Percentiles rank a stretch among this genome's conserved stretches.
Evolutionary conservation across 1,284 basidiomycete species (phyloP).

Genomic region (Peniophora sp.): DNA sequence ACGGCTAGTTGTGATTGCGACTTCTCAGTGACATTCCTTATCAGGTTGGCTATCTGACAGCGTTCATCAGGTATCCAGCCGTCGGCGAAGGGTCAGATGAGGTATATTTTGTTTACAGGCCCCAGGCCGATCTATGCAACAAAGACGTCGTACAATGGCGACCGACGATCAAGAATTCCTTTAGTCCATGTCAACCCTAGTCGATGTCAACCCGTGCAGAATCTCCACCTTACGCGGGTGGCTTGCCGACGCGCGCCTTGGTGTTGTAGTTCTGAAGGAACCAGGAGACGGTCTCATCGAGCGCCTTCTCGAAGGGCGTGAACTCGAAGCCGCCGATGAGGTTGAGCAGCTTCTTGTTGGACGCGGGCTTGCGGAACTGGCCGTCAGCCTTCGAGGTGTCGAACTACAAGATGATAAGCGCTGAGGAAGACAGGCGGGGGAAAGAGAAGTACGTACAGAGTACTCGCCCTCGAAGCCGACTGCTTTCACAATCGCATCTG

Average conservation of each 20-base stretch:
- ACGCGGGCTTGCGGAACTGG: constrained; percentile 91
- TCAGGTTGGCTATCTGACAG: too few species aligned
- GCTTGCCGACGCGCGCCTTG: constrained; percentile 48
- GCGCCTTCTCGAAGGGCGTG: constrained; percentile 77
- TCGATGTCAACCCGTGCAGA: too few species aligned
- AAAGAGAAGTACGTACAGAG: constrained; percentile 32
- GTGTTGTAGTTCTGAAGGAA: constrained; percentile 66
- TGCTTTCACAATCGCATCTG: constrained; percentile 77
- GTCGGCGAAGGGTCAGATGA: too few species aligned
- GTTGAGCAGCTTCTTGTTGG: constrained; percentile 70
- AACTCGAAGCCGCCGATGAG: constrained; percentile 69
- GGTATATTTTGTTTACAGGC: too few species aligned
- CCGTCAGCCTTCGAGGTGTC: constrained; percentile 71
- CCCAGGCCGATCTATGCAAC: too few species aligned
- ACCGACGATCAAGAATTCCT: too few species aligned
- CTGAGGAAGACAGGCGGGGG: not conserved
- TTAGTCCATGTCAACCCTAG: too few species aligned
- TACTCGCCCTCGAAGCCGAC: constrained; percentile 71
- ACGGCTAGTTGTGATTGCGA: too few species aligned
- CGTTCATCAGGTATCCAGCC: too few species aligned
- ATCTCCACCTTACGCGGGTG: too few species aligned
- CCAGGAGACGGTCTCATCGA: constrained; percentile 70
- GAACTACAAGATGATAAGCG: constrained; percentile 32
- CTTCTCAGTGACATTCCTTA: too few species aligned
- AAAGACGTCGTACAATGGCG: too few species aligned